Evolutionary conservation across 352 stramenopile genomes (phyloP), one percentile per base, ranked within the genome.

Genomic region (Globisporangium canariense): DNA sequence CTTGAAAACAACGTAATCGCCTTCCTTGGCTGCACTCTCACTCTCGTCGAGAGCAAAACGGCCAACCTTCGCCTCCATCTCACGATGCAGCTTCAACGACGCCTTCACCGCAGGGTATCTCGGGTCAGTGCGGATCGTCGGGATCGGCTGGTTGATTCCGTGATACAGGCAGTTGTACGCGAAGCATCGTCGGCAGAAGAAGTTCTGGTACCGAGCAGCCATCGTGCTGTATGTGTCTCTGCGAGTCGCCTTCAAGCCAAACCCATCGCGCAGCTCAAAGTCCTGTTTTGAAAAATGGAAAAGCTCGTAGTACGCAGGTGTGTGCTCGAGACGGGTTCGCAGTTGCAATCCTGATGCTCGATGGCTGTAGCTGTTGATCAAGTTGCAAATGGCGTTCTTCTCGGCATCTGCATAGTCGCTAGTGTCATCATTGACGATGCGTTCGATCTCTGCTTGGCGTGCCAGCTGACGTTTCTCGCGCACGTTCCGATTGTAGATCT

Each of bases 111-210:
- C 4, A 0, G 85, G 85, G 66, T 89, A 85, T 6, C 60, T 67
- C 4, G 85, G 85, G 61, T 94, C 83, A 0, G 71, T 68, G 7
- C 83, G 81, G 47, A 78, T 65, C 25, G 67, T 47, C 8, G 81
- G 68, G 28, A 72, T 43, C 10, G 83, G 81, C 58, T 91, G 81
- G 8, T 80, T 63, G 47, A 76, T 66, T 16, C 83, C 84, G 64
- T 94, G 86, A 34, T 88, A 76, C 62, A 80, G 68, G 62, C 86
- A 94, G 59, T 86, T 91, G 74, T 90, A 94, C 43, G 63, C 49
- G 56, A 77, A 89, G 68, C 86, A 94, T n/a, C 76, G 80, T 7
- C 84, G 80, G 50, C 86, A 94, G 46, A 93, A 92, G 34, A 90
- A 77, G 22, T 78, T 65, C 43, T 76, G 76, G 41, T 88, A 90